Evolutionary conservation across 1,284 basidiomycete genomes (phyloP).

Genomic region (Violaceomyces palustris): DNA sequence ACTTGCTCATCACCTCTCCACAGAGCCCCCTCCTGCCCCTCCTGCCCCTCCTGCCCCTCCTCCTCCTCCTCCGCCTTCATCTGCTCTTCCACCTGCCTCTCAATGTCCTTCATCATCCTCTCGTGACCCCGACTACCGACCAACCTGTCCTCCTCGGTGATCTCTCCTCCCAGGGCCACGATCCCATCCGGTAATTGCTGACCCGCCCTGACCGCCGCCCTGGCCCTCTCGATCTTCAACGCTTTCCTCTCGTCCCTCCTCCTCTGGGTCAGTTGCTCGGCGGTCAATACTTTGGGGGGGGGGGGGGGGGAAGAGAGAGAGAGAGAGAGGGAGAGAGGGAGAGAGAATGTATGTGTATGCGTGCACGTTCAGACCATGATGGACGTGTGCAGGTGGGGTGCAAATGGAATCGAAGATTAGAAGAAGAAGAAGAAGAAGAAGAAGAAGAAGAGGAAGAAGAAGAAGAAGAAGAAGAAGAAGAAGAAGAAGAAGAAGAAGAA

Average conservation of each 20-base stretch:
- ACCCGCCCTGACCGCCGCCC: constrained; percentile 46
- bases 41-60: background rate
- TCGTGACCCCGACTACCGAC: constrained; percentile 25
- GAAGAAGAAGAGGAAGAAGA: too few species aligned
- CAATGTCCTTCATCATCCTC: constrained; percentile 31
- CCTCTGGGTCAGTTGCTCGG: constrained; percentile 48
- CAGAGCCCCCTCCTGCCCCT: too few species aligned
- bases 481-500: too few species aligned
- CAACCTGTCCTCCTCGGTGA: constrained; percentile 48
- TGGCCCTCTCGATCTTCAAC: constrained; percentile 50
- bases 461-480: too few species aligned
- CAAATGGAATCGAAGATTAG: too few species aligned
- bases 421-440: too few species aligned
- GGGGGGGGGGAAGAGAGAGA: background rate
- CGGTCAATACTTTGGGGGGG: constrained; percentile 23
- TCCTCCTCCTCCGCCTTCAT: constrained; percentile 25
- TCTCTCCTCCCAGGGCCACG: constrained; percentile 48
- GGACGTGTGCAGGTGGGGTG: too few species aligned
- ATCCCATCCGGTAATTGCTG: constrained; percentile 46
- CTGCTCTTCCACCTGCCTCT: constrained; percentile 30
- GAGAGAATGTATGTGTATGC: too few species aligned
- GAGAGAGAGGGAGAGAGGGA: background rate
- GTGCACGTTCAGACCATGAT: too few species aligned
- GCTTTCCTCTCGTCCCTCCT: constrained; percentile 44
- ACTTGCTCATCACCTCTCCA: constrained; percentile 40